Base-by-base conservation (phyloP, 805 yeast genomes). In the Metschnikowia cerradonensis region DNA sequence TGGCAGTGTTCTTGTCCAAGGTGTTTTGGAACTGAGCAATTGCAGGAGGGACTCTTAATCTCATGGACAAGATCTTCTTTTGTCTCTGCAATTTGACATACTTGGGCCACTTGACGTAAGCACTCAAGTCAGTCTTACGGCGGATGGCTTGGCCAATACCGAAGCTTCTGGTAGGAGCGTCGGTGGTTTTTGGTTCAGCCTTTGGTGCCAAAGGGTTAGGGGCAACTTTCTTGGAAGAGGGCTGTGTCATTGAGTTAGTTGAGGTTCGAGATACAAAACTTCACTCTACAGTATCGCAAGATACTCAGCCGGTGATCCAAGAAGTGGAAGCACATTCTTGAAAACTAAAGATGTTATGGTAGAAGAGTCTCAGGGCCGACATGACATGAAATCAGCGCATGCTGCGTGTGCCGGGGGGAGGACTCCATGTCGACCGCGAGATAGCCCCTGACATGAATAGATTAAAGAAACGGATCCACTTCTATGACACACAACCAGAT, bases 41-140 rank as follows among this genome's bases (percentile, higher is more conserved):
- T 62, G 98, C 87, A 71, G 99, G 99, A 65, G 99, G 99, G 73
- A 92, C 99, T 87, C 92, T 92, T 73, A 92, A 84, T 86, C 99
- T 91, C 77, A 91, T 75, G 68, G 85, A 80, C 75, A 92, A 83
- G 75, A 92, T 87, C 85, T 92, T 92, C 87, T 86, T 94, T 81
- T 94, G 98, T 84, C 99, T 91, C 83, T 92, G 99, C 66, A 94
- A 82, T 81, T 96, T 89, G 65, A 92, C 95, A 75, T 92, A 90
- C 79, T 87, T 94, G 73, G 99, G 99, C 99, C 99, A 94, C 79
- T 88, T 94, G 72, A 92, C 98, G 76, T 88, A 91, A 79, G 98
- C 90, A 57, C 96, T 80, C 72, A 94, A 84, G 86, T 94, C 89
- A 80, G 92, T 86, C 83, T 86, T 90, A 90, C 85, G 96, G 79